Percentiles rank a stretch among this genome's conserved stretches.
phyloP scores from a whole-genome alignment of 805 yeast genomes.

The Schwanniomyces pseudopolymorphus region DNA sequence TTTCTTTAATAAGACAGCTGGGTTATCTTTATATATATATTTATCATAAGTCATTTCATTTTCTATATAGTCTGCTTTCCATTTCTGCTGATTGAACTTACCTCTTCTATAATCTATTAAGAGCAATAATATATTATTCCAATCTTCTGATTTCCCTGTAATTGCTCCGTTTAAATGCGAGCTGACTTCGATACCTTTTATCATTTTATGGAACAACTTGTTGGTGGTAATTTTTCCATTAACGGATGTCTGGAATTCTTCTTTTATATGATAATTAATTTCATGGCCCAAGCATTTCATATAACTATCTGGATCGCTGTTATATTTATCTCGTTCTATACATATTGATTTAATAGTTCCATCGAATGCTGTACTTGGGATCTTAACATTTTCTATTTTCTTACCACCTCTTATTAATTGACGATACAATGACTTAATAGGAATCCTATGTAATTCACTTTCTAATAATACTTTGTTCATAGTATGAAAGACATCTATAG shows the following conservation, averaged over 20 bases:
- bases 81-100: constrained; percentile 11
- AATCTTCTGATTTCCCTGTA: neutral
- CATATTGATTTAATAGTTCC: neutral
- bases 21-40: neutral
- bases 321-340: constrained; percentile 3
- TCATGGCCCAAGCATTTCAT: constrained; percentile 16
- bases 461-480: neutral
- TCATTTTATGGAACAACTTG: neutral
- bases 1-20: constrained; percentile 9
- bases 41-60: constrained; percentile 2
- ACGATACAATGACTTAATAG: constrained; percentile 8
- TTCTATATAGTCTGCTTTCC: constrained; percentile 15
- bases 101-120: constrained; percentile 13
- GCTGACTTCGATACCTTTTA: constrained; percentile 12
- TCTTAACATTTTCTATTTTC: neutral
- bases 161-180: constrained; percentile 5
- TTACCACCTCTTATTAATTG: constrained; percentile 4
- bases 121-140: constrained; percentile 9
- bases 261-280: constrained; percentile 12
- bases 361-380: neutral
- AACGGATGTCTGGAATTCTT: constrained; percentile 12
- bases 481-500: neutral
- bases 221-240: neutral
- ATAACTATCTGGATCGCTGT: constrained; percentile 12
- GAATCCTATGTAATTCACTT: constrained; percentile 3